Conservation (phyloP, 2,329 filamentous ascomycete genomes). For the Pseudopithomyces maydicus region DNA sequence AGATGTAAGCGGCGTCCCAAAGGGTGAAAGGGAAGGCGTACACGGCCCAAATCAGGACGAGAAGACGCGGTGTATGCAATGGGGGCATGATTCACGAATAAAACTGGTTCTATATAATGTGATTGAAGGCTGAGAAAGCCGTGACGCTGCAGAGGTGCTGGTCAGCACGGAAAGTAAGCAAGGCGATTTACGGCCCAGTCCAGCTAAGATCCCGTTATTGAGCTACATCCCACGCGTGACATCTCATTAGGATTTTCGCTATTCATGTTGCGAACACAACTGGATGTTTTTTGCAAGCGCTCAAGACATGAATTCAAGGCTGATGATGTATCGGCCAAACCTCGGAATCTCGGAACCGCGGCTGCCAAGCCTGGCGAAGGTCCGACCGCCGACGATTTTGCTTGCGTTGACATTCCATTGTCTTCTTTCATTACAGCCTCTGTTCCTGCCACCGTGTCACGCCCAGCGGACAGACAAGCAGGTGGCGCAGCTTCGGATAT, state of each 20-base stretch:
- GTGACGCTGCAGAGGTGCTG: neutral
- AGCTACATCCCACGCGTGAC: no score
- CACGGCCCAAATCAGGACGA: neutral
- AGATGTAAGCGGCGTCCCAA: neutral
- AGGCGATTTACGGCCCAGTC: neutral
- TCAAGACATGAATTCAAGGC: neutral
- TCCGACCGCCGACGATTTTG: constrained; percentile 13
- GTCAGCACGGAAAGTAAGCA: neutral
- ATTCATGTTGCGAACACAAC: no score
- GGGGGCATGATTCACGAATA: neutral
- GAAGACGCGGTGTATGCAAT: neutral
- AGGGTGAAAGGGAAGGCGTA: neutral
- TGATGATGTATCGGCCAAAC: constrained; percentile 32
- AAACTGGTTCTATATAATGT: neutral
- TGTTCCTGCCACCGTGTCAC: constrained; percentile 39
- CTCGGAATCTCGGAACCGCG: constrained; percentile 14
- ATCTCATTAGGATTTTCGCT: no score
- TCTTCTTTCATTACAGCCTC: constrained; percentile 15
- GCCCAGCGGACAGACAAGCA: constrained; percentile 10
- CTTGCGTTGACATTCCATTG: constrained; percentile 21
- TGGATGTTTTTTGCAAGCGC: neutral
- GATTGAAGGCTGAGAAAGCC: neutral
- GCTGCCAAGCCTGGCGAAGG: neutral
- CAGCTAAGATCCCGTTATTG: no score
- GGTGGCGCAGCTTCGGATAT: constrained; percentile 12